Conservation (phyloP, 768 basidiomycete genomes). For the Harrya chromipes region DNA sequence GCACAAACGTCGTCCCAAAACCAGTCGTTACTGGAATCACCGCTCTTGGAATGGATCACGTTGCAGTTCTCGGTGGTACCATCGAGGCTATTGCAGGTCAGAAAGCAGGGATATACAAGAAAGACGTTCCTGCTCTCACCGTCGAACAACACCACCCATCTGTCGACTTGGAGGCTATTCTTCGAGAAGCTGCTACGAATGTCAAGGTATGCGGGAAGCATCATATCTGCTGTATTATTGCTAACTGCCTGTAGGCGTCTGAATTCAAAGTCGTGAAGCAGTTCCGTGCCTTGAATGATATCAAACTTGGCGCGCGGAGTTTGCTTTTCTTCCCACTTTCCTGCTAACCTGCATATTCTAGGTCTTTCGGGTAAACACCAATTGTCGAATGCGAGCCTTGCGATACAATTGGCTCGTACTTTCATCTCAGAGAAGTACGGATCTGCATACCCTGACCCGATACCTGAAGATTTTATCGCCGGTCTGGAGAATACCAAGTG, state of each 20-base stretch:
- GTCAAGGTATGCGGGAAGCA: constrained; percentile 46
- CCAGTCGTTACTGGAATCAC: constrained; percentile 91
- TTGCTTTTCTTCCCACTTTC: neutral
- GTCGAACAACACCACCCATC: constrained; percentile 79
- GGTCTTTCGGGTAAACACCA: constrained; percentile 89
- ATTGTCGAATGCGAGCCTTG: constrained; percentile 81
- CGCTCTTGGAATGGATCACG: constrained; percentile 90
- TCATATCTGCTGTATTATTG: neutral
- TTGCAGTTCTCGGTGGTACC: constrained; percentile 82
- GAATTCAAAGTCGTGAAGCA: constrained; percentile 62
- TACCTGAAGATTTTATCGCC: constrained; percentile 53
- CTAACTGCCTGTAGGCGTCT: constrained; percentile 46
- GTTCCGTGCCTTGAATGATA: constrained; percentile 44
- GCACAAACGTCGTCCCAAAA: constrained; percentile 91
- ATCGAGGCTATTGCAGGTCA: constrained; percentile 89
- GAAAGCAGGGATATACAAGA: constrained; percentile 97
- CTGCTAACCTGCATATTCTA: constrained; percentile 28
- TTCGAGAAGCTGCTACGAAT: constrained; percentile 65
- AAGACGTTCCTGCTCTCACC: constrained; percentile 81
- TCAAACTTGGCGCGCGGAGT: constrained; percentile 57
- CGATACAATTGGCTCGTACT: constrained; percentile 64
- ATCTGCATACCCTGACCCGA: constrained; percentile 11
- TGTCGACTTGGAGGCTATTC: constrained; percentile 58
- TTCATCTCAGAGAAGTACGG: constrained; percentile 49
- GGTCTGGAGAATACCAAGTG: constrained; percentile 74